Evolutionary conservation across 148 eudicot species (phyloP).

Genomic region (Polygonum aviculare): DNA sequence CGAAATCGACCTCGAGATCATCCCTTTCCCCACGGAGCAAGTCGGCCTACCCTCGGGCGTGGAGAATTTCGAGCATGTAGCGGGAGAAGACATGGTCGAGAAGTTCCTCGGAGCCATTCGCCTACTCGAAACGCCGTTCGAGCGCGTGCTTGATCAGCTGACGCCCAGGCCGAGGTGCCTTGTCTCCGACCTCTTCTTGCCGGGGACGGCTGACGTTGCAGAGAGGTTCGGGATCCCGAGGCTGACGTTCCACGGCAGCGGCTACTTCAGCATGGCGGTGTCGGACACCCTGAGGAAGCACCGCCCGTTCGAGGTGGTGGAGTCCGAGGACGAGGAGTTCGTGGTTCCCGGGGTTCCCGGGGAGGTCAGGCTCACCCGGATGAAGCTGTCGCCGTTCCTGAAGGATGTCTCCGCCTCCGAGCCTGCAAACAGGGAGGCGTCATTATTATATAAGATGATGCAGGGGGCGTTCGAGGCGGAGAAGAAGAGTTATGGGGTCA

Average conservation of each 20-base stretch:
- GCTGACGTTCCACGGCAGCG: slow-evolving; percentile 21
- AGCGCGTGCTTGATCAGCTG: background rate
- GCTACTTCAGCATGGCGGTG: slow-evolving; percentile 17
- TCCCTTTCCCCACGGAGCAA: slow-evolving; percentile 20
- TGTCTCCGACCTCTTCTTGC: slow-evolving; percentile 27
- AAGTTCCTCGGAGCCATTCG: slow-evolving; percentile 14
- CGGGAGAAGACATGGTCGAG: background rate
- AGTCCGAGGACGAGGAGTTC: slow-evolving; percentile 19
- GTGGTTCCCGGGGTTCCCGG: slow-evolving; percentile 24
- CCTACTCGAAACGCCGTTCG: slow-evolving; percentile 14
- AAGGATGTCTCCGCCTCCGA: background rate
- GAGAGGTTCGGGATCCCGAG: slow-evolving; percentile 20
- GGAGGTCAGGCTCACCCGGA: slow-evolving; percentile 17
- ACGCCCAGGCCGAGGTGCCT: slow-evolving; percentile 21
- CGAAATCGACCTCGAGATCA: slow-evolving; percentile 9
- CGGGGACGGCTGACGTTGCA: slow-evolving; percentile 25
- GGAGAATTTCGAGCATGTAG: slow-evolving; percentile 19
- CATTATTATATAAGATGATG: too few species aligned
- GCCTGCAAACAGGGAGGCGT: background rate
- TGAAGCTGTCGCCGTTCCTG: background rate
- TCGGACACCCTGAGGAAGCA: slow-evolving; percentile 1
- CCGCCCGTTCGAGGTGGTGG: background rate
- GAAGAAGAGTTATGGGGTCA: slow-evolving; percentile 7
- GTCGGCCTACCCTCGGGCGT: slow-evolving; percentile 23
- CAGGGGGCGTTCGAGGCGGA: background rate